Evolutionary conservation across 306 rosid genomes (phyloP).

Genomic region (Pueraria montana): DNA sequence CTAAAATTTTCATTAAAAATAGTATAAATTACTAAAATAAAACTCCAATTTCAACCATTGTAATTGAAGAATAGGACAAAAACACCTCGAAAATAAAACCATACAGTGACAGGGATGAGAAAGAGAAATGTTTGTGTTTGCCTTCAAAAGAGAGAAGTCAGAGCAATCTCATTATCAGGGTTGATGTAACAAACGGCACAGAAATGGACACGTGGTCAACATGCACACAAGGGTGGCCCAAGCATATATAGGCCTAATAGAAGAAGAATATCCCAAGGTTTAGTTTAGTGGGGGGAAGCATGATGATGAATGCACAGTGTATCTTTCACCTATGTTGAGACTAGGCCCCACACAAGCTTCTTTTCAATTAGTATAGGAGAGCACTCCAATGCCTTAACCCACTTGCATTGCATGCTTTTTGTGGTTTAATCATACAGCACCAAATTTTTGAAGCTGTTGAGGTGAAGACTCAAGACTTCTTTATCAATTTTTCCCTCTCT

Average conservation of each 20-base stretch:
- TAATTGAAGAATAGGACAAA: too few relatives aligned
- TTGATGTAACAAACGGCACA: slow-evolving; percentile 62
- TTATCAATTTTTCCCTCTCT: slow-evolving; percentile 6
- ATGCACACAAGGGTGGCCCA: slow-evolving; percentile 54
- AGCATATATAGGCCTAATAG: slow-evolving; percentile 23
- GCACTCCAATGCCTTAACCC: slow-evolving; percentile 56
- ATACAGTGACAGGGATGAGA: slow-evolving; percentile 11
- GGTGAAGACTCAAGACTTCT: slow-evolving; percentile 28
- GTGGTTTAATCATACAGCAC: slow-evolving; percentile 57
- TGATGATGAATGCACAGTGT: slow-evolving; percentile 63
- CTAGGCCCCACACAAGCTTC: slow-evolving; percentile 54
- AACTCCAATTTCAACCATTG: too few relatives aligned
- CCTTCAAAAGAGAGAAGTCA: slow-evolving; percentile 52
- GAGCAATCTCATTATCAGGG: slow-evolving; percentile 50
- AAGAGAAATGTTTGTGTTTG: slow-evolving; percentile 51
- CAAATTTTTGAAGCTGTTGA: slow-evolving; percentile 46
- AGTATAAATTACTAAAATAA: too few relatives aligned
- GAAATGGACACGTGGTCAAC: slow-evolving; percentile 74
- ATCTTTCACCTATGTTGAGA: slow-evolving; percentile 51
- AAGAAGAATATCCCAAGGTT: slow-evolving; percentile 63
- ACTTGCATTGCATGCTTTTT: slow-evolving; percentile 70
- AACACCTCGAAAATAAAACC: not conserved
- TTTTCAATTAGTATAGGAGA: slow-evolving; percentile 52
- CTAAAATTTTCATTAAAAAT: too few relatives aligned
- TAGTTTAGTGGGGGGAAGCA: slow-evolving; percentile 85